A percentile compares a stretch with the other conserved stretches of the same genome.
These are phyloP conservation scores for Ceratopteris richardii DNA, from an alignment of 75 land plant genomes.

Conservation along the genomic window DNA sequence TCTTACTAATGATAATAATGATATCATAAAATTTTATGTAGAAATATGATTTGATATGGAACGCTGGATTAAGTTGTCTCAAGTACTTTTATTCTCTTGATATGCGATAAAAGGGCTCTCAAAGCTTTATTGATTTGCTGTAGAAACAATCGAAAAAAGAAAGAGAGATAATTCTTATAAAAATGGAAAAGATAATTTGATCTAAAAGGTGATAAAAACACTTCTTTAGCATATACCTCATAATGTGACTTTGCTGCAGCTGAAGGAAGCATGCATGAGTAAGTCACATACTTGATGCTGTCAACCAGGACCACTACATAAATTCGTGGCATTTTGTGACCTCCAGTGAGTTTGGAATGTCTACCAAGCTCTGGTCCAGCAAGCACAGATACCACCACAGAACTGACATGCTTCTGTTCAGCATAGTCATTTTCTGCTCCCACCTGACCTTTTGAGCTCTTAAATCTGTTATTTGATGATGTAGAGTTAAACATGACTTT, in stretches of 20 bases:
- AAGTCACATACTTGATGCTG: slow-evolving; percentile 91
- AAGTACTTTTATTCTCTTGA: no score
- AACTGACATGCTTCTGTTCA: slow-evolving; percentile 2
- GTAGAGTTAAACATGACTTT: slow-evolving; percentile 10
- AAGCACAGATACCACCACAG: slow-evolving; percentile 81
- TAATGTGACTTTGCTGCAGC: slow-evolving; percentile 13
- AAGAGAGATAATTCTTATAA: no score
- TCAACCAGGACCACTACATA: slow-evolving; percentile 89
- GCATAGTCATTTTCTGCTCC: neutral
- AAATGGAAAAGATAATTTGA: no score
- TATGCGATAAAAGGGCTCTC: no score
- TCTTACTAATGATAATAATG: no score
- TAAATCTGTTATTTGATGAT: slow-evolving; percentile 22
- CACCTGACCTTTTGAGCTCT: slow-evolving; percentile 4
- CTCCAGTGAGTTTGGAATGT: slow-evolving; percentile 27
- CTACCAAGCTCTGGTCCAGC: slow-evolving; percentile 73
- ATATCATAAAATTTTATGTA: no score
- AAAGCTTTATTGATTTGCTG: no score
- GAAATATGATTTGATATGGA: no score
- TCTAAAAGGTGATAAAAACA: no score
- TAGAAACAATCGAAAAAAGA: no score
- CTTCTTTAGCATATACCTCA: neutral
- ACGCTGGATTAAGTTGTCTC: no score
- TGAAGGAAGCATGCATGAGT: slow-evolving; percentile 82
- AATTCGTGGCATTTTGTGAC: slow-evolving; percentile 55